These are phyloP conservation scores for Apiotrichum montevideense DNA, from an alignment of 1,284 basidiomycete genomes.

Conservation along the genomic window DNA sequence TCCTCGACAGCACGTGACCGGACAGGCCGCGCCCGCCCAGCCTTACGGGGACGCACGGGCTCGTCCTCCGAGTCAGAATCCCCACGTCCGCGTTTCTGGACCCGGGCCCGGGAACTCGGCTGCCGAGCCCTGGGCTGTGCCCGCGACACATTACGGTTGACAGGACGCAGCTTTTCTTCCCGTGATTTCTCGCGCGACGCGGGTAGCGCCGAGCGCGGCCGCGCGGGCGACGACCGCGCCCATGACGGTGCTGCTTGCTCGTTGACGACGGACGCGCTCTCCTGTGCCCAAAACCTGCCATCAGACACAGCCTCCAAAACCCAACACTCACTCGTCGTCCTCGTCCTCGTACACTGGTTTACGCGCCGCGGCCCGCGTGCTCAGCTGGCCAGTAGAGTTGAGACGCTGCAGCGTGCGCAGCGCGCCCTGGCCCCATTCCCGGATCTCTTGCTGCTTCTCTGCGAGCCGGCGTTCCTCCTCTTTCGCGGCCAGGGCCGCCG, in stretches of 20 bases:
- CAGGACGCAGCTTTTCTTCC: too few species aligned
- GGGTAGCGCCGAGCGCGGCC: background rate
- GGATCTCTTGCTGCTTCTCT: conserved; percentile 13
- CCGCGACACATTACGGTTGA: background rate
- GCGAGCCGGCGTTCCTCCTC: conserved; percentile 4
- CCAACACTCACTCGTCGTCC: conserved; percentile 8
- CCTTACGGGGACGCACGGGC: background rate
- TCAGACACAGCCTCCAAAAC: background rate
- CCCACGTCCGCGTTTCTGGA: conserved; percentile 7
- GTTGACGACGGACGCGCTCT: background rate
- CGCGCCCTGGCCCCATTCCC: conserved; percentile 12
- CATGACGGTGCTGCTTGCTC: background rate
- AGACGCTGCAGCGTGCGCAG: conserved; percentile 8
- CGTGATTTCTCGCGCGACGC: background rate
- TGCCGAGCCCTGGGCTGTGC: background rate
- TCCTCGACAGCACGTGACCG: background rate
- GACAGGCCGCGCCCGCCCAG: background rate
- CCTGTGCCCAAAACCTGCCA: background rate
- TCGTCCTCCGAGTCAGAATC: conserved; percentile 9
- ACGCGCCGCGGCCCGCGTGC: background rate
- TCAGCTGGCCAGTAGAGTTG: conserved; percentile 5
- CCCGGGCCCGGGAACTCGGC: background rate
- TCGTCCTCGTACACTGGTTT: conserved; percentile 2
- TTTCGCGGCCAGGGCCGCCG: background rate
- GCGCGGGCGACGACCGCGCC: background rate